Percentiles rank a stretch among this genome's conserved stretches.
Conservation (phyloP, 225 moss, liverwort and hornwort species). For the Rhytidiadelphus loreus region DNA sequence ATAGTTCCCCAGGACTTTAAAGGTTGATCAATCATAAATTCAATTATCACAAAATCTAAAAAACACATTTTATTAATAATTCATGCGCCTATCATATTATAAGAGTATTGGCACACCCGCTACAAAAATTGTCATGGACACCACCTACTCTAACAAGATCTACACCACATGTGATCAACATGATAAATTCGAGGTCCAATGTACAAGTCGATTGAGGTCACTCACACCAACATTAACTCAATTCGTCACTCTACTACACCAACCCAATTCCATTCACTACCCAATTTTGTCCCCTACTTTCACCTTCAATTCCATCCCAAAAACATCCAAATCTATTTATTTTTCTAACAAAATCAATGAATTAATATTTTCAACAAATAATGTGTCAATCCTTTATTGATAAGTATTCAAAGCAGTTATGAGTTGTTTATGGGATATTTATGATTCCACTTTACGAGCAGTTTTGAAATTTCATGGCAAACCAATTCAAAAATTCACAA, state of each 20-base stretch:
- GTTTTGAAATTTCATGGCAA: too few relatives aligned
- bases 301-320: too few relatives aligned
- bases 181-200: not conserved
- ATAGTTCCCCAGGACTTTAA: not conserved
- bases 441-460: too few relatives aligned
- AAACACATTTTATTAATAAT: not conserved
- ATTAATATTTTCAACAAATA: too few relatives aligned
- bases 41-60: not conserved
- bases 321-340: too few relatives aligned
- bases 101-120: not conserved
- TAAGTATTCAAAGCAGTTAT: too few relatives aligned
- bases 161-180: not conserved
- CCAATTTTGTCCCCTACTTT: too few relatives aligned
- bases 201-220: not conserved
- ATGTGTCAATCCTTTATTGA: too few relatives aligned
- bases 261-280: too few relatives aligned
- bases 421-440: too few relatives aligned
- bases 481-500: too few relatives aligned
- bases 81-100: not conserved
- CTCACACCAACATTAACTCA: not conserved
- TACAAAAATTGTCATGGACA: not conserved
- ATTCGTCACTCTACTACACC: not conserved
- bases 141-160: not conserved
- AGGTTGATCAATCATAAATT: not conserved
- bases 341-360: too few relatives aligned